These are phyloP conservation scores for Xylaria sp. DNA, from an alignment of 2,329 filamentous ascomycete species.

Conservation along the genomic window DNA sequence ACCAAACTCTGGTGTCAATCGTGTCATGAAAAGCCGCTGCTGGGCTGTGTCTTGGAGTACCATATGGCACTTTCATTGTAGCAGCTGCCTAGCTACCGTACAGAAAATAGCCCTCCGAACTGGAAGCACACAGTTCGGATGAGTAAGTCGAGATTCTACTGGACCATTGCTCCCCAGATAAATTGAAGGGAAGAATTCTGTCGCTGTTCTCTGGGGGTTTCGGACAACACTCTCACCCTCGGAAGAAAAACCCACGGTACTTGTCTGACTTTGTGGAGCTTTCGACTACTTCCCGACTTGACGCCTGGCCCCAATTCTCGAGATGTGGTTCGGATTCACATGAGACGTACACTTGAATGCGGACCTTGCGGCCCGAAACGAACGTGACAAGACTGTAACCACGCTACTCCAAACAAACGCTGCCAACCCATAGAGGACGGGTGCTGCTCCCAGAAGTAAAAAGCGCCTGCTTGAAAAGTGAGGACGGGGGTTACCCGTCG, in stretches of 20 bases:
- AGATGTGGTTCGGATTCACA: constrained; percentile 13
- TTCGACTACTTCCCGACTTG: background rate
- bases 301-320: constrained; percentile 2
- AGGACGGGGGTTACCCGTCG: constrained; percentile 19
- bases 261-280: constrained; percentile 1
- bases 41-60: constrained; percentile 15
- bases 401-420: constrained; percentile 48
- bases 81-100: constrained; percentile 17
- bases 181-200: constrained; percentile 1
- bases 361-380: constrained; percentile 37
- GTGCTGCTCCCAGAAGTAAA: constrained; percentile 39
- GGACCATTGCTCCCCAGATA: background rate
- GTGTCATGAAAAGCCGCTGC: constrained; percentile 3
- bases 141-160: constrained; percentile 10
- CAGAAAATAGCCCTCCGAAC: constrained; percentile 4
- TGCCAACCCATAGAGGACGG: constrained; percentile 37
- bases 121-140: background rate
- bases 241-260: background rate
- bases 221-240: background rate
- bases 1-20: background rate
- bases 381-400: constrained; percentile 40
- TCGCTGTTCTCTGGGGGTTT: background rate
- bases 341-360: constrained; percentile 6
- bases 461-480: constrained; percentile 39
- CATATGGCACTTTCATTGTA: constrained; percentile 14